phyloP scores from a whole-genome alignment of 31 red algal species.

The Odonthalia washingtoniensis region DNA sequence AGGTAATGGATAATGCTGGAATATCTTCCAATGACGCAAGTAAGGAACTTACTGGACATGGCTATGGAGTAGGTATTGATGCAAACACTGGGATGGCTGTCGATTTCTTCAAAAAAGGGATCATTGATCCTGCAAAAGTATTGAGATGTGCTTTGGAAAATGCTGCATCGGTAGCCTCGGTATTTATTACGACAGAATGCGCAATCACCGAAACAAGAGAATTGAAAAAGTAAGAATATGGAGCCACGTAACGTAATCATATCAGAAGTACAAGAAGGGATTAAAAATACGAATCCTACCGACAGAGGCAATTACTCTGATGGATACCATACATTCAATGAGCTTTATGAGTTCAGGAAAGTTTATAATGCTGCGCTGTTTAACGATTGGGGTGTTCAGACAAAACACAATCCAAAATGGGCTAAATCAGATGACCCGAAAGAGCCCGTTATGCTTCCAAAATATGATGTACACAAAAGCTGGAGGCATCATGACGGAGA shows the following conservation, averaged over 20 bases:
- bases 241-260: too few species aligned
- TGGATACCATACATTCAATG: conserved; percentile 16
- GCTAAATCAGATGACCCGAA: background rate
- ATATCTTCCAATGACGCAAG: conserved; percentile 90
- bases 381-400: conserved; percentile 12
- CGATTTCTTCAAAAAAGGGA: conserved; percentile 86
- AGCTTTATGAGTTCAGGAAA: conserved; percentile 23
- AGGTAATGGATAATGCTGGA: conserved; percentile 93
- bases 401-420: background rate
- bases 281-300: too few species aligned
- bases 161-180: conserved; percentile 89
- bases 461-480: conserved; percentile 14
- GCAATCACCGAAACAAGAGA: too few species aligned
- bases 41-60: conserved; percentile 79
- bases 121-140: conserved; percentile 99
- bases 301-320: background rate
- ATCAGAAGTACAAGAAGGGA: too few species aligned
- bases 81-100: conserved; percentile 76
- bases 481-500: conserved; percentile 15
- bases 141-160: conserved; percentile 91
- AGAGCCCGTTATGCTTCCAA: background rate
- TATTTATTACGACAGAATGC: conserved; percentile 98
- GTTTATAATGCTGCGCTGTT: conserved; percentile 7
- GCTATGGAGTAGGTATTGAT: conserved; percentile 74
- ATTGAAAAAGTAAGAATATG: too few species aligned